Base-by-base conservation (phyloP, 1,284 basidiomycete species). In the Puccinia hordei region DNA sequence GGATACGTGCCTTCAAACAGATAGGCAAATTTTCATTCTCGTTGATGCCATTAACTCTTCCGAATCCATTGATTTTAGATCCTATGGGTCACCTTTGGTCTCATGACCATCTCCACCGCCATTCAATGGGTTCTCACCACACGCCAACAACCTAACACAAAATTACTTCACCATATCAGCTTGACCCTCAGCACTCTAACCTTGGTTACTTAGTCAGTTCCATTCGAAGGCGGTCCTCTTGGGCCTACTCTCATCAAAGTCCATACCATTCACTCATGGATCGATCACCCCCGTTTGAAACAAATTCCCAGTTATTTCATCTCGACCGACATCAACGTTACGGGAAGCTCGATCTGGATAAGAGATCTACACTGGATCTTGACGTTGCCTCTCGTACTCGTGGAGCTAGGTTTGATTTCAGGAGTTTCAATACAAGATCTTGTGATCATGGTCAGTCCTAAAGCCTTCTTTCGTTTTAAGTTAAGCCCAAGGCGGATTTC, bases 311-410 rank as follows among this genome's bases (percentile, higher is more conserved):
- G 69, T 38, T 72, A 72, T 38, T 72, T 72, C 30, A 72, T 72
- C 15, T 53, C 55, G 33, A 72, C 69, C 24, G 69, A 72, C 55
- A 72, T 72, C 30, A 38, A 72, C 33, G 69, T 72, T 2, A 72
- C 24, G 2, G 69, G 69, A 19, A 72, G 49, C 33, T 72, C 69
- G 46, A 72, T 72, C 30, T 72, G 69, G 69, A 72, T 72, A 51
- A 72, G 69, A 72, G 69, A 72, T 72, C 49, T 72, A 10, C 69
- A 72, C 24, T 72, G 69, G 69, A 51, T 35, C 49, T 51, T 72
- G 17, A 72, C 69, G 2, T 55, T 72, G 19, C 69, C 69, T 22
- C 49, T 72, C n/a, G 69, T 72, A 35, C 49, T 72, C 12, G 22
- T 53, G 2, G 46, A 72, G 55, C 69, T 72, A 12, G 69, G 69